Conservation (phyloP, 1,284 basidiomycete genomes). For the Phellopilus nigrolimitatus region DNA sequence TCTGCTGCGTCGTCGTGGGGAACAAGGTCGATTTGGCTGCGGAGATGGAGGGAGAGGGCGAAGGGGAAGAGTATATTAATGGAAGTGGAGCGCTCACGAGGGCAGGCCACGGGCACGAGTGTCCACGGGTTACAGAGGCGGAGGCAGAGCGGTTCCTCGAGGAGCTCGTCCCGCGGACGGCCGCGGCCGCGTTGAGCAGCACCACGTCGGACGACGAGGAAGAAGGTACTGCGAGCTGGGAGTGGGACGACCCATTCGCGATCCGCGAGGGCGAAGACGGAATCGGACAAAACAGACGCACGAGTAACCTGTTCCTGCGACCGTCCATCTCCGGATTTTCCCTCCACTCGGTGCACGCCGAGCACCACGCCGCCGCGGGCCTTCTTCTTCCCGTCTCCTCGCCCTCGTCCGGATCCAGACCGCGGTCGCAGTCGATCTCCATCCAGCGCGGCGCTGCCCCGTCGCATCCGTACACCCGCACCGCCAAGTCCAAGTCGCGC, state of each 20-base stretch:
- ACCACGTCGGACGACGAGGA: conserved; percentile 28
- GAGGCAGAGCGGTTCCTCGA: conserved; percentile 45
- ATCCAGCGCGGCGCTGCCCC: conserved; percentile 11
- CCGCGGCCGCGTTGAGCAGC: no score
- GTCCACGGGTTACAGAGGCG: conserved; percentile 30
- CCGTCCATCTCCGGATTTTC: conserved; percentile 11
- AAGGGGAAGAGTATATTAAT: neutral
- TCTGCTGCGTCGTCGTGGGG: conserved; percentile 72
- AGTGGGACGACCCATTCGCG: conserved; percentile 10
- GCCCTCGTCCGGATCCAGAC: no score
- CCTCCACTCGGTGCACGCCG: conserved; percentile 3
- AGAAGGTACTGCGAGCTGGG: neutral
- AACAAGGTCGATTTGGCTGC: conserved; percentile 66
- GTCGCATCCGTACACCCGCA: neutral
- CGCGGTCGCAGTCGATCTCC: conserved; percentile 9
- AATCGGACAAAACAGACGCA: neutral
- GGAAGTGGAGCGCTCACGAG: conserved; percentile 1
- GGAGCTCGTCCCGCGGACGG: conserved; percentile 47
- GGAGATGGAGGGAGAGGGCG: conserved; percentile 20
- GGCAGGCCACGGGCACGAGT: conserved; percentile 16
- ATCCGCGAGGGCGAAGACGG: neutral
- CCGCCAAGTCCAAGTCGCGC: conserved; percentile 4
- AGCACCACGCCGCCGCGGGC: neutral
- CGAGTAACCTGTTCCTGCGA: conserved; percentile 8
- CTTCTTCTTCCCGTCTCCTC: neutral